phyloP scores from a whole-genome alignment of 805 yeast species.

The Kuraishia ogatae region DNA sequence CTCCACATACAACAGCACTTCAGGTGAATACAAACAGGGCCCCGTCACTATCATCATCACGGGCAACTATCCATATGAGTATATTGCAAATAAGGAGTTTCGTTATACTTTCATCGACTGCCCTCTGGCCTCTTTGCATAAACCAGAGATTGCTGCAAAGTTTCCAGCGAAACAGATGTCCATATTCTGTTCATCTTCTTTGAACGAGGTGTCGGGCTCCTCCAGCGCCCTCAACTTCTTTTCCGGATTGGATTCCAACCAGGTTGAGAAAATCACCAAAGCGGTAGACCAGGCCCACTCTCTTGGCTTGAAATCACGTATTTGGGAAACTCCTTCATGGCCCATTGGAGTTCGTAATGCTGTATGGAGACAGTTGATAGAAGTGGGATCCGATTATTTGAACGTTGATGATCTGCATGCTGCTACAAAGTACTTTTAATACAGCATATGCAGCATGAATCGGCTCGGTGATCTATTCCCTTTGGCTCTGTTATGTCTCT shows the following conservation, averaged over 20 bases:
- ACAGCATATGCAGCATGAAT: neutral
- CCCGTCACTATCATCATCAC: slow-evolving; percentile 58
- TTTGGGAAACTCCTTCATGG: slow-evolving; percentile 71
- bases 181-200: slow-evolving; percentile 15
- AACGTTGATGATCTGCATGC: slow-evolving; percentile 51
- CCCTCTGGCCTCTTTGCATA: slow-evolving; percentile 24
- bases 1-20: slow-evolving; percentile 32
- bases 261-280: slow-evolving; percentile 18
- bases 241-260: slow-evolving; percentile 25
- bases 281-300: slow-evolving; percentile 32
- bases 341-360: slow-evolving; percentile 36
- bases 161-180: slow-evolving; percentile 14
- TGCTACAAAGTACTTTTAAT: slow-evolving; percentile 1
- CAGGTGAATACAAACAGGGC: slow-evolving; percentile 29
- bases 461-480: no score
- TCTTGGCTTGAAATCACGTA: slow-evolving; percentile 43
- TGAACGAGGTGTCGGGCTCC: slow-evolving; percentile 12
- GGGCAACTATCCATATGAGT: slow-evolving; percentile 49
- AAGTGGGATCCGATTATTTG: slow-evolving; percentile 43
- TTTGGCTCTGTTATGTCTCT: no score
- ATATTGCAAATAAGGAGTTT: slow-evolving; percentile 16
- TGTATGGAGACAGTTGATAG: slow-evolving; percentile 41
- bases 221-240: slow-evolving; percentile 7
- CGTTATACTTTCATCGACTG: slow-evolving; percentile 44
- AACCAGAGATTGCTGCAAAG: slow-evolving; percentile 8